Evolutionary conservation across 2,329 filamentous ascomycete genomes (phyloP), one percentile per base, ranked within the genome.

Genomic region (Hirsutella minnesotensis): DNA sequence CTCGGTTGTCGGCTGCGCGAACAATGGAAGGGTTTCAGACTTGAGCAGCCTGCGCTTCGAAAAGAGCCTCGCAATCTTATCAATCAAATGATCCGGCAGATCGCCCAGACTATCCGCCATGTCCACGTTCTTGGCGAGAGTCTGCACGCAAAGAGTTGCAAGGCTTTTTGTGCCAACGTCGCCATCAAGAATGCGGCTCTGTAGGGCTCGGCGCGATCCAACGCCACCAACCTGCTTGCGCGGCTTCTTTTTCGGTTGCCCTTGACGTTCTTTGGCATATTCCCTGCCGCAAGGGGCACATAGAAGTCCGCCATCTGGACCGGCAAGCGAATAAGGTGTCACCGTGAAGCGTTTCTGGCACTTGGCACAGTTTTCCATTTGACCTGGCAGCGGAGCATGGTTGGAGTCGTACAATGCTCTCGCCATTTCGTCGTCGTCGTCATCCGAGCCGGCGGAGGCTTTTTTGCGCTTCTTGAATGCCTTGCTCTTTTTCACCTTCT

Each of bases 311-410:
- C 89, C 89, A n/a, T 83, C 72, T 1, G 86, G 83, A 0, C 85
- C 87, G 22, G 81, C 75, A 50, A 87, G 83, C 48, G 83, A 88
- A 64, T 95, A 95, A 1, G 86, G 75, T 0, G 90, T 95, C 37
- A 96, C 89, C 0, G 87, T 95, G 56, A 96, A 96, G 31, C 88
- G 80, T 59, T 92, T 94, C 36, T 75, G 72, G 60, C 90, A 96
- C 3, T 81, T 66, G 48, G 85, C 87, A 57, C 90, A 96, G 51
- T 95, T 89, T 49, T 85, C 87, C 56, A 90, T 77, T 60, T 96
- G 90, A 3, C 86, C 88, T 2, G 87, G 85, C n/a, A 81, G 59
- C 2, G 81, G 80, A 27, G 67, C 67, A 31, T 63, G 53, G 21
- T 57, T 58, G 46, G 71, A 53, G 40, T 72, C 52, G 54, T 77